Evolutionary conservation across 2,329 filamentous ascomycete genomes (phyloP), one percentile per base, ranked within the genome.

Genomic region (Calonectria fujianensis): DNA sequence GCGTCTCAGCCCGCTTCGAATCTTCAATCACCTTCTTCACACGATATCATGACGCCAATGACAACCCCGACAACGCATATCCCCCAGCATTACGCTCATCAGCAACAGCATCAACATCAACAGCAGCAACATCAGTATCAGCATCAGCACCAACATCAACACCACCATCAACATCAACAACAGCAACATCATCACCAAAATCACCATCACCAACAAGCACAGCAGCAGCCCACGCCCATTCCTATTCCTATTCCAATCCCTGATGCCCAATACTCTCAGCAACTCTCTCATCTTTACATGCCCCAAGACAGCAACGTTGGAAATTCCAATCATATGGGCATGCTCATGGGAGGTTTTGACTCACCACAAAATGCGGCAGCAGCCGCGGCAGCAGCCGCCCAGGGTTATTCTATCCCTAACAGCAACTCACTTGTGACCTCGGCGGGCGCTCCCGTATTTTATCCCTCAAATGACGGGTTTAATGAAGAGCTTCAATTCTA

Each of bases 401-500:
- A 77, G 39, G 37, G 69, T 27, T 82, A 81, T 70, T 41, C 70
- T 20, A 50, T 74, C 41, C 51, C 77, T 8, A 76, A 75, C 35
- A 65, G 64, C 31, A 70, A 72, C 45, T 32, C 77, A 41, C 50
- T 70, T 41, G 51, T 52, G 24, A 54, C 27, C 7, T 61, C 67
- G 4, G 32, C 50, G 11, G 31, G 51, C 18, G 39, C 48, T 35
- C 14, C 41, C 35, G 41, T 57, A 13, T 73, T 77, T 27, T 75
- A 80, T 3, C 83, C 84, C n/a, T 79, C 82, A 10, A 85, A 85
- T 54, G 88, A 89, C 70, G 88, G 88, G 2, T 90, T 86, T 73
- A 86, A 88, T 75, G 83, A 80, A 11, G 88, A 89, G 78, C 78
- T 90, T 67, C 86, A 87, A 74, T 85, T 84, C 61, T 87, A 87